Evolutionary conservation across 805 yeast species (phyloP), one percentile per base, ranked within the genome.

Genomic region (Sugiyamaella boreocaroliniensis): DNA sequence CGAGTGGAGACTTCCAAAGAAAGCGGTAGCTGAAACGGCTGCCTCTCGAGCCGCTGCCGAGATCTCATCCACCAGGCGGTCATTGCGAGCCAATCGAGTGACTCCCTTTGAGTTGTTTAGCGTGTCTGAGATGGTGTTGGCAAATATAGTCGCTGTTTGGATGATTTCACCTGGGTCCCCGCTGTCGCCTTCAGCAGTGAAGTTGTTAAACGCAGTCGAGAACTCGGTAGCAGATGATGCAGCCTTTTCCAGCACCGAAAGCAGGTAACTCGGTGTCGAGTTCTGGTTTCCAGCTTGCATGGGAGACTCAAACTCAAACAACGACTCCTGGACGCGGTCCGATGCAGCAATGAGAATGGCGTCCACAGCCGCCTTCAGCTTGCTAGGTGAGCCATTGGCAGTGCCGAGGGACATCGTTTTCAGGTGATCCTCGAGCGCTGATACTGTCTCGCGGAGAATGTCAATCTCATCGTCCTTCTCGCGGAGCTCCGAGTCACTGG

Each of bases 241-340:
- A 16, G 85, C 77, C 57, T 82, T 78, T 64, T 89, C 96, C 56
- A 83, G 72, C 42, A 86, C 71, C 0, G 92, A 82, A 37, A 83
- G 71, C 19, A 85, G 68, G 60, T 79, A 83, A 58, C 79, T 82
- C 2, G 92, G 86, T 0, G 92, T 79, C 1, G 93, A 76, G 64
- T 82, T 82, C 58, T 82, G 80, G 64, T 86, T 86, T 51, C 93
- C 93, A 3, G 89, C 87, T 67, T 85, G 88, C 80, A 85, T 79
- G 29, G 93, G 87, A 4, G 90, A 83, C 51, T 81, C 83, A 55
- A 87, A 72, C 61, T 83, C 89, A 62, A 79, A 83, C 16, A 74
- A 71, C 0, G 85, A 71, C 58, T 85, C 88, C 68, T 89, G 95
- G 50, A 89, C 76, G 49, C 89, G 75, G 55, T 81, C 81, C 26